Percentiles rank a stretch among this genome's conserved stretches.
These are phyloP conservation scores for Dalbergia cochinchinensis DNA, from an alignment of 306 rosid species.

Conservation along the genomic window DNA sequence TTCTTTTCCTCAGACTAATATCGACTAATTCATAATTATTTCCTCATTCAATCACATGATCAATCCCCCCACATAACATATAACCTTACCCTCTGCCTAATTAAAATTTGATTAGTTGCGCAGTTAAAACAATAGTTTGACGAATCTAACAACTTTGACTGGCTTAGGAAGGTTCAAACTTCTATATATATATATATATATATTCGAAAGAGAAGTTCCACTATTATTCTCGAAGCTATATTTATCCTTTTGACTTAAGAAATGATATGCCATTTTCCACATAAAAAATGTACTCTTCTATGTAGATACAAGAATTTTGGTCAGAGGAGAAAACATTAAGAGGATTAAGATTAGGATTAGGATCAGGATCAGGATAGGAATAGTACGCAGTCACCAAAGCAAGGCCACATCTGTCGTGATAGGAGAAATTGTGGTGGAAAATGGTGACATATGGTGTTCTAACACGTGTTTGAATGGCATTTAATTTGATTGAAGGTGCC, in stretches of 20 bases:
- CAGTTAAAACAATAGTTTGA: neutral
- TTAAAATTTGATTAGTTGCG: neutral
- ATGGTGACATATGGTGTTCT: constrained; percentile 12
- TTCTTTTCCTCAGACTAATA: no score
- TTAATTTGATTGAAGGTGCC: constrained; percentile 1
- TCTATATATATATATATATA: no score
- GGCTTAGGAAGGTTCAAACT: no score
- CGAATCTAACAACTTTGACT: neutral
- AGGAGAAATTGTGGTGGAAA: constrained; percentile 42
- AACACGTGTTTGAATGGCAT: constrained; percentile 50
- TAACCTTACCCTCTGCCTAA: neutral
- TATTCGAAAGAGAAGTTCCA: no score
- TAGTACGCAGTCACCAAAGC: neutral
- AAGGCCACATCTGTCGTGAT: neutral
- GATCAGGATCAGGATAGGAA: neutral
- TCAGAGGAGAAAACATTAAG: neutral
- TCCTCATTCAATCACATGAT: neutral
- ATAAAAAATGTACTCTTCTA: neutral
- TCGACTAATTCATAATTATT: no score
- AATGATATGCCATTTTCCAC: neutral
- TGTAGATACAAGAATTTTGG: neutral
- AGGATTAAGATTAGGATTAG: neutral
- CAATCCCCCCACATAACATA: no score
- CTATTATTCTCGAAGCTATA: neutral
- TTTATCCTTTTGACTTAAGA: neutral